phyloP scores from a whole-genome alignment of 768 basidiomycete genomes.

The Multifurca ochricompacta region DNA sequence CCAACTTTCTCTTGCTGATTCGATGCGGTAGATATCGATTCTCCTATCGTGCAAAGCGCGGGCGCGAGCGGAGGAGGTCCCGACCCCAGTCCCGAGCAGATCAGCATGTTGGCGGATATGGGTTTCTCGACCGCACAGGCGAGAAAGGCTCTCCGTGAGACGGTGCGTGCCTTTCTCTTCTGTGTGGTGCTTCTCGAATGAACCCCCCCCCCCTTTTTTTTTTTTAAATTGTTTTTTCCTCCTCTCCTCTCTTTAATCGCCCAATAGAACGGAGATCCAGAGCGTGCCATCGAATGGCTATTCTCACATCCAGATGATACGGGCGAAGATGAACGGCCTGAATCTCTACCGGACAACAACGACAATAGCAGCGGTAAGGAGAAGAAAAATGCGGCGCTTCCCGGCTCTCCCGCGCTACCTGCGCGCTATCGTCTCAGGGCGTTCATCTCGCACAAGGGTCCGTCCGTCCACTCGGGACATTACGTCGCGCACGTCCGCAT shows the following conservation, averaged over 20 bases:
- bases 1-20: not conserved
- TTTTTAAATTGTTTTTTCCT: no score
- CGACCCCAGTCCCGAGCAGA: slow-evolving; percentile 64
- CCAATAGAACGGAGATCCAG: slow-evolving; percentile 57
- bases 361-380: not conserved
- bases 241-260: no score
- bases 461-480: slow-evolving; percentile 90
- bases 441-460: slow-evolving; percentile 96
- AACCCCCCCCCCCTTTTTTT: no score
- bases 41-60: slow-evolving; percentile 43
- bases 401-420: slow-evolving; percentile 50
- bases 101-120: slow-evolving; percentile 79
- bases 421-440: slow-evolving; percentile 78
- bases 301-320: slow-evolving; percentile 88
- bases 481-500: slow-evolving; percentile 75
- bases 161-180: no score
- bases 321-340: slow-evolving; percentile 50
- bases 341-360: no score
- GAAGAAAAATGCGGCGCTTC: not conserved
- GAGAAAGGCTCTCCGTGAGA: slow-evolving; percentile 78
- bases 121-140: slow-evolving; percentile 84
- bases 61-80: slow-evolving; percentile 26
- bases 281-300: slow-evolving; percentile 92
- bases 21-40: slow-evolving; percentile 69
- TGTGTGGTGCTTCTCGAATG: no score